Base-by-base conservation (phyloP, 192 early-diverging fungal genomes). In the Rhizophagus clarus region DNA sequence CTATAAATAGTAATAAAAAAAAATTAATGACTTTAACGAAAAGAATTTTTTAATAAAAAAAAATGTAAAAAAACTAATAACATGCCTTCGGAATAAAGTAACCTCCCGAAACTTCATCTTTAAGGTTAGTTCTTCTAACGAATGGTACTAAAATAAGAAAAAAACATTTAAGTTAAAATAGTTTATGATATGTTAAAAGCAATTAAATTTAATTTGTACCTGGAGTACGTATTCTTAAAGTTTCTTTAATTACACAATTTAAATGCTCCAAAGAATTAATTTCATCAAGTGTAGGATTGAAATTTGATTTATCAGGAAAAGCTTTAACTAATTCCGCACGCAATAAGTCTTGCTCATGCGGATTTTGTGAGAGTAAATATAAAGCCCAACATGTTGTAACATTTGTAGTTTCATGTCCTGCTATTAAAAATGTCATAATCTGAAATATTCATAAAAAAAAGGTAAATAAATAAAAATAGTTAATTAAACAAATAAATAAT, bases 341-440 rank as follows among this genome's bases (percentile, higher is more conserved):
- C 1, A 91, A 80, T 1, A 71, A 76, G 22, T 80, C 81, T 40
- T 91, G 89, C 20, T 85, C 61, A 0, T 82, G 72, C 12, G 75
- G 89, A 31, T 90, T 24, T 34, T 82, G 71, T 24, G 90, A 85
- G n/a, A 91, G 81, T 56, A 88, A 74, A 67, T 87, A 82, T 26
- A 91, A 82, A 72, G 86, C 83, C 89, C 89, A 91, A 14, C 83
- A 84, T 10, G 86, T 68, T 0, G 86, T 77, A 3, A 84, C 81
- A 32, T 83, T 83, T 0, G 89, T 88, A 2, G 90, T 91, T 81
- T 89, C 89, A 69, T 91, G 90, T 11, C 90, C 90, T 14, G 90
- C 90, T 3, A 28, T 7, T 17, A 72, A 28, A 47, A 72, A 49
- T 49, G 71, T 72, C 70, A 72, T 42, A 6, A 47, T 72, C 37